Conservation (phyloP, 306 rosid species). For the Vigna mungo region DNA sequence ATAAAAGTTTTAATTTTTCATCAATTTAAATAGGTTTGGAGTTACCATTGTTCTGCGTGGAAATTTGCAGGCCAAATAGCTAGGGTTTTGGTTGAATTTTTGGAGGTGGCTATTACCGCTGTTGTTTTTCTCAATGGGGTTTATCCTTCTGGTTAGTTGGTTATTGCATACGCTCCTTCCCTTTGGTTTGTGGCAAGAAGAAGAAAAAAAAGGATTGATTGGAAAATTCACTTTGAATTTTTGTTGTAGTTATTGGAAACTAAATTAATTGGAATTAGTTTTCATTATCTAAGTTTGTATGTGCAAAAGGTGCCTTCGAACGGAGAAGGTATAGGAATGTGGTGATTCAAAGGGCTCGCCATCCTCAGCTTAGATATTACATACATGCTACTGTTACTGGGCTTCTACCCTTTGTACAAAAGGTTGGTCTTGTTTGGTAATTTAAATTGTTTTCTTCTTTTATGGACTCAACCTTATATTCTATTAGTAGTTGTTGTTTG, state of each 20-base stretch:
- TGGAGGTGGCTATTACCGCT: slow-evolving; percentile 81
- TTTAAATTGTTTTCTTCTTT: neutral
- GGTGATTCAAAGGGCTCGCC: slow-evolving; percentile 83
- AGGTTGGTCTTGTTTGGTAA: slow-evolving; percentile 56
- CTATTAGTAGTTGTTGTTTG: slow-evolving; percentile 24
- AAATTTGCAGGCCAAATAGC: slow-evolving; percentile 61
- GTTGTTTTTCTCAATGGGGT: slow-evolving; percentile 82
- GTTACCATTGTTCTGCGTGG: slow-evolving; percentile 4
- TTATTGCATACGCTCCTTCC: neutral
- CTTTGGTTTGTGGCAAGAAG: slow-evolving; percentile 42
- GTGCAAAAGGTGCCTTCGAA: slow-evolving; percentile 80
- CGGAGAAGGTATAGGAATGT: slow-evolving; percentile 86
- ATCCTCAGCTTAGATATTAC: slow-evolving; percentile 85
- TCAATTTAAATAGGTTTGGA: neutral
- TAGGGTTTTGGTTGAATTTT: slow-evolving; percentile 75
- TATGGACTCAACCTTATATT: neutral
- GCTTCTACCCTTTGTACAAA: slow-evolving; percentile 74
- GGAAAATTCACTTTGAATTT: neutral
- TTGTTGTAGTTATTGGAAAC: slow-evolving; percentile 9
- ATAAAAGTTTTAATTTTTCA: slow-evolving; percentile 9
- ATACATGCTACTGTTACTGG: slow-evolving; percentile 76
- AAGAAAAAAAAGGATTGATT: neutral
- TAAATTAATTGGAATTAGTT: slow-evolving; percentile 1
- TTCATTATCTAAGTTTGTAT: slow-evolving; percentile 16
- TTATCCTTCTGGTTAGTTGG: slow-evolving; percentile 78